Evolutionary conservation across 306 rosid genomes (phyloP).

Genomic region (Prunus fruticosa): DNA sequence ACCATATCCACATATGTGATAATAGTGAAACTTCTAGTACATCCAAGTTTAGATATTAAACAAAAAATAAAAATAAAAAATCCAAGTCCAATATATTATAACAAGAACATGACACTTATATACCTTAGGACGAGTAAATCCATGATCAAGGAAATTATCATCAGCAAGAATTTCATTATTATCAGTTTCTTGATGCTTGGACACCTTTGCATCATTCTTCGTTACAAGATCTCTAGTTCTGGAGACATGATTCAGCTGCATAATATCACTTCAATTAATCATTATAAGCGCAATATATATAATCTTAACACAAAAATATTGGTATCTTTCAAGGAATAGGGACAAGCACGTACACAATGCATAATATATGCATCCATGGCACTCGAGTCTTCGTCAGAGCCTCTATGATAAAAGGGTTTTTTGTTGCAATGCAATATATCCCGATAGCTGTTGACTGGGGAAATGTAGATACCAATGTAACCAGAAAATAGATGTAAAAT

Average conservation of each 20-base stretch:
- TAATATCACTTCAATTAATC: constrained; percentile 17
- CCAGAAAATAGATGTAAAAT: not conserved
- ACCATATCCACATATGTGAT: not conserved
- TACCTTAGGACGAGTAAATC: constrained; percentile 98
- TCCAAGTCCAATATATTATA: not conserved
- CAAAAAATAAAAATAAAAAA: no score
- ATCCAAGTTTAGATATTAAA: not conserved
- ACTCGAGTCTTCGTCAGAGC: constrained; percentile 57
- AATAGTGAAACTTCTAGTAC: not conserved
- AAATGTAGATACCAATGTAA: not conserved
- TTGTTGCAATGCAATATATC: constrained; percentile 80
- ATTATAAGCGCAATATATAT: constrained; percentile 7
- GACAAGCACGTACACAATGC: constrained; percentile 66
- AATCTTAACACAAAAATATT: not conserved
- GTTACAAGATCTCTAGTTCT: constrained; percentile 65
- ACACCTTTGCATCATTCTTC: constrained; percentile 65
- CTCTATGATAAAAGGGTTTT: constrained; percentile 84
- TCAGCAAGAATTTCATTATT: constrained; percentile 29
- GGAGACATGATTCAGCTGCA: constrained; percentile 89
- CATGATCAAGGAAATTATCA: constrained; percentile 75
- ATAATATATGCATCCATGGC: constrained; percentile 79
- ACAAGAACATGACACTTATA: constrained; percentile 5
- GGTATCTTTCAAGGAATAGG: constrained; percentile 2
- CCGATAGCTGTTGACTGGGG: constrained; percentile 72
- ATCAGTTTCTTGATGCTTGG: constrained; percentile 46